Conservation (phyloP, 73 alveolate species). For the Tetrahymena elliotti region DNA sequence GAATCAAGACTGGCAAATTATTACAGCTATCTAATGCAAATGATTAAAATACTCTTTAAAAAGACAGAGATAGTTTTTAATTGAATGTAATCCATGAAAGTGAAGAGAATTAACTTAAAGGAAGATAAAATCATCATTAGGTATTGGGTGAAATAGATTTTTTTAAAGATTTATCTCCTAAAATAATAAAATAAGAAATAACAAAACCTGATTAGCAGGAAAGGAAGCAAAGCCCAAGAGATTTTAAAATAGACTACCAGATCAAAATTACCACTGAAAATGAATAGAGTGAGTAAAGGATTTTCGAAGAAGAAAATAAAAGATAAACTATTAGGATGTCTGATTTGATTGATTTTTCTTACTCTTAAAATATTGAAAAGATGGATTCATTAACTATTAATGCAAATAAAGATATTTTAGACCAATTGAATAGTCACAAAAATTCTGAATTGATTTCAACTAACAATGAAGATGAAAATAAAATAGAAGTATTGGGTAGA, state of each 20-base stretch:
- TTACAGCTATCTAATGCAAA: background rate
- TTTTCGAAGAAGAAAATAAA: background rate
- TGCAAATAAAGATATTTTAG: background rate
- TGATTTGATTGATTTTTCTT: background rate
- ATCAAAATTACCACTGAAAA: background rate
- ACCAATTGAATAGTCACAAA: background rate
- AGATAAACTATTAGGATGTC: background rate
- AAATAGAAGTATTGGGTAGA: background rate
- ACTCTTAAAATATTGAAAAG: background rate
- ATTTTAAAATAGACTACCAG: background rate
- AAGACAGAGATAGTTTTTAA: background rate
- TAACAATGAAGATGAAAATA: background rate
- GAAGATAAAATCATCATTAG: background rate
- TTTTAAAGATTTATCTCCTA: background rate
- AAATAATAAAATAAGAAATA: background rate
- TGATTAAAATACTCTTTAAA: background rate
- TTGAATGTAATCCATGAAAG: background rate
- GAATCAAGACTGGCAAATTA: background rate
- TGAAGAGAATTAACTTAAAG: background rate
- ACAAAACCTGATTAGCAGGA: too few relatives aligned
- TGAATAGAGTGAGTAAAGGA: background rate
- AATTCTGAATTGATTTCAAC: background rate
- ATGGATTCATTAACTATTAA: background rate
- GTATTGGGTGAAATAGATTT: background rate
- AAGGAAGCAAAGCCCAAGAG: background rate